phyloP scores from a whole-genome alignment of 257 asterid genomes.

The Penstemon barbatus region DNA sequence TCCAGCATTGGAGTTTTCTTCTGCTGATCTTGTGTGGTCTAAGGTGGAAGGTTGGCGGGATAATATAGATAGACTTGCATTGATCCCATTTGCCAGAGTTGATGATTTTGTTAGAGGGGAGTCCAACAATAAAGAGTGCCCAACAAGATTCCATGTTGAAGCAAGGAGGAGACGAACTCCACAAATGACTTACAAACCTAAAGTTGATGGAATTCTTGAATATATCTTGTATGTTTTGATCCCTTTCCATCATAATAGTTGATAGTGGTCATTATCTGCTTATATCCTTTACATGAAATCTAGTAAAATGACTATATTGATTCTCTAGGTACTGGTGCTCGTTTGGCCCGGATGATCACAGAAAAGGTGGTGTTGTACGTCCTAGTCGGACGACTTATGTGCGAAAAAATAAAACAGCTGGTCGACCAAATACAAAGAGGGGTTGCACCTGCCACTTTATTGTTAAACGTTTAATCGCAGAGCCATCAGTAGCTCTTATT shows the following conservation, averaged over 20 bases:
- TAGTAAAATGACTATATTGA: not conserved
- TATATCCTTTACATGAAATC: not conserved
- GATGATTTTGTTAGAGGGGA: constrained; percentile 93
- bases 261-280: constrained; percentile 9
- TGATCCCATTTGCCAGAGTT: constrained; percentile 81
- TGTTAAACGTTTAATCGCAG: constrained; percentile 86
- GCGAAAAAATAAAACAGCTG: constrained; percentile 73
- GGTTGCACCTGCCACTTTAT: constrained; percentile 97
- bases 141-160: constrained; percentile 91
- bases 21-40: constrained; percentile 91
- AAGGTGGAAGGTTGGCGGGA: constrained; percentile 95
- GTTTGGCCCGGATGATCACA: constrained; percentile 96
- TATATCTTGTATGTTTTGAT: constrained; percentile 66
- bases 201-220: constrained; percentile 95
- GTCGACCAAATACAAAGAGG: constrained; percentile 96
- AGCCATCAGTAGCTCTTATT: constrained; percentile 85
- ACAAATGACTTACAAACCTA: constrained; percentile 62
- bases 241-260: constrained; percentile 1
- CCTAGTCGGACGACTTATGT: constrained; percentile 84
- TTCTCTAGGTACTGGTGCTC: constrained; percentile 94
- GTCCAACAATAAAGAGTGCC: constrained; percentile 80
- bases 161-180: constrained; percentile 77
- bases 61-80: constrained; percentile 73
- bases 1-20: constrained; percentile 76
- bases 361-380: constrained; percentile 85